These are phyloP conservation scores for Ustilago tritici DNA, from an alignment of 1,284 basidiomycete species.

Conservation along the genomic window DNA sequence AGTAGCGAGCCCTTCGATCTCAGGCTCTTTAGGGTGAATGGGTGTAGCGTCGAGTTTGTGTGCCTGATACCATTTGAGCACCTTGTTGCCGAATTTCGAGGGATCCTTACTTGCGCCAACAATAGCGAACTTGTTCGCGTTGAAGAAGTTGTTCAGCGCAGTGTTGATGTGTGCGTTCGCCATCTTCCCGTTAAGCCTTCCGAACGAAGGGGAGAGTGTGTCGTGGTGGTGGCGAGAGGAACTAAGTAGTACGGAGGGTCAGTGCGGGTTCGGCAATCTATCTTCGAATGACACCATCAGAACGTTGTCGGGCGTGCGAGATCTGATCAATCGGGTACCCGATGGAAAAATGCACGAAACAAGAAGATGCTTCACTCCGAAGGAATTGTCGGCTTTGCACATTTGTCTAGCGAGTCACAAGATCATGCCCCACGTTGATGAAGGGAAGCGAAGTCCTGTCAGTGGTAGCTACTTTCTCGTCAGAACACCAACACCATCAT, in stretches of 20 bases:
- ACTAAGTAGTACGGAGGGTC: not conserved
- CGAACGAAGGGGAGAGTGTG: not conserved
- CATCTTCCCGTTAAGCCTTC: slow-evolving; percentile 14
- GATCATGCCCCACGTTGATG: slow-evolving; percentile 13
- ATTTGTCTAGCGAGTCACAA: slow-evolving; percentile 10
- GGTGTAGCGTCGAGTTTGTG: slow-evolving; percentile 56
- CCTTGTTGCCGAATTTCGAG: slow-evolving; percentile 65
- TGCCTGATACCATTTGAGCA: slow-evolving; percentile 64
- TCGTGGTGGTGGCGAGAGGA: slow-evolving; percentile 9
- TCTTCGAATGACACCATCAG: slow-evolving; percentile 2
- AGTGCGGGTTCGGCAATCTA: slow-evolving; percentile 8
- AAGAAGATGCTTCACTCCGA: not conserved
- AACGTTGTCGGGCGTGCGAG: slow-evolving; percentile 12
- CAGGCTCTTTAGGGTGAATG: slow-evolving; percentile 60
- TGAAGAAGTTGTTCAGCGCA: slow-evolving; percentile 55
- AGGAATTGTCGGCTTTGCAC: slow-evolving; percentile 42
- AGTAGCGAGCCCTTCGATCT: slow-evolving; percentile 50
- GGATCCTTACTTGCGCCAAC: slow-evolving; percentile 64
- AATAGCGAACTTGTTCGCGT: slow-evolving; percentile 56
- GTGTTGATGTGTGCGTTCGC: slow-evolving; percentile 39
- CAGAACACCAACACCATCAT: slow-evolving; percentile 7
- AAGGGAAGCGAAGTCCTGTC: not conserved
- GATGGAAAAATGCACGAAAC: slow-evolving; percentile 15
- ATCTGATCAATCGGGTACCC: slow-evolving; percentile 14
- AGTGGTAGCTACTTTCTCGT: not conserved